Base-by-base conservation (phyloP, 176 grass and related monocot species). In the Stipa capillata region DNA sequence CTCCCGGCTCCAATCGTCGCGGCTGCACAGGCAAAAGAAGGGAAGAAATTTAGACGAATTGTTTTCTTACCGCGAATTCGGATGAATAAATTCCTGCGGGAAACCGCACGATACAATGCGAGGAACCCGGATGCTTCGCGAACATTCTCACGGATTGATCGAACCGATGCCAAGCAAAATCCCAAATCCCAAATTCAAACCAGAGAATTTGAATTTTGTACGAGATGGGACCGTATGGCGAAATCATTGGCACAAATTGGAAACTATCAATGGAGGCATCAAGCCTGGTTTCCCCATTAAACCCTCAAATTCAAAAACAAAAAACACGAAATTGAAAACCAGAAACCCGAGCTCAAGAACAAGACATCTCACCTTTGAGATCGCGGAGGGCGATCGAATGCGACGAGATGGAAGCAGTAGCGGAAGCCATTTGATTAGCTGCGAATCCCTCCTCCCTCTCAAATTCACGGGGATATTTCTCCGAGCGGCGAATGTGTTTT, bases 361-460 rank as follows among this genome's bases (percentile, higher is more conserved):
- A n/a, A n/a, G n/a, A n/a, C n/a, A n/a, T n/a, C 54, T 82, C 49
- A 87, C 96, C 96, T 89, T 87, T 89, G 88, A 68, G 81, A 65
- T 94, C 89, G 50, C 89, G 85, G 59, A 74, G 80, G 51, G 76
- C 76, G 80, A 88, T 59, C 0, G 85, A 76, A 66, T 83, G 83
- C 50, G 90, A 90, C 35, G 92, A 84, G 73, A 94, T 81, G 40
- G 95, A 98, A 56, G 86, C 78, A 53, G 92, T 86, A 34, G 92
- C 90, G 40, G 83, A 89, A 21, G 96, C 96, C 95, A 98, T 98
- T n/a, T 17, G 70, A 2, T 32, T 7, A 39, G 24, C 12, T 63
- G 48, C 7, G 65, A 39, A 39, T 39, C 43, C 24, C n/a, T 27
- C 0, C 11, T 15, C 31, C 21, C 41, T 43, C 78, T 34, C 42